These are phyloP conservation scores for Peronospora farinosa DNA, from an alignment of 352 stramenopile genomes.

Conservation along the genomic window DNA sequence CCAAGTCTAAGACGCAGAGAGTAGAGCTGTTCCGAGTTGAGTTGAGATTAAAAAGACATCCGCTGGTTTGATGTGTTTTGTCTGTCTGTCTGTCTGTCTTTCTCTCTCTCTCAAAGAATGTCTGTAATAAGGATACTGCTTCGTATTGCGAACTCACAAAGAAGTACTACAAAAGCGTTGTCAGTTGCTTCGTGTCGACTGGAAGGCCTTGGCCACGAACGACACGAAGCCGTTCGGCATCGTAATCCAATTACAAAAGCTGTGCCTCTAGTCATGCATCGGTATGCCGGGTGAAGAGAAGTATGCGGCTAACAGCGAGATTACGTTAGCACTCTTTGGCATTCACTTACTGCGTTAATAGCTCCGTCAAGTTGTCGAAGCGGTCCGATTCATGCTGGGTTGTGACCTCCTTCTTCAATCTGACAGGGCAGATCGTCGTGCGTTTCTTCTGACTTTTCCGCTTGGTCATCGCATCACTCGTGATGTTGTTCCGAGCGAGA, in stretches of 20 bases:
- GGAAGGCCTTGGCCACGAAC: slow-evolving; percentile 51
- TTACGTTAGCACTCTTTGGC: slow-evolving; percentile 14
- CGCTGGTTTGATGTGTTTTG: background rate
- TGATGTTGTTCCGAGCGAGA: slow-evolving; percentile 32
- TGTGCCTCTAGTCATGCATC: slow-evolving; percentile 8
- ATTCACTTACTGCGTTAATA: slow-evolving; percentile 41
- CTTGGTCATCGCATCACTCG: slow-evolving; percentile 21
- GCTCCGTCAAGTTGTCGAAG: slow-evolving; percentile 56
- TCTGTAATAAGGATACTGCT: slow-evolving; percentile 2
- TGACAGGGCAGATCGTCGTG: slow-evolving; percentile 34
- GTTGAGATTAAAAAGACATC: background rate
- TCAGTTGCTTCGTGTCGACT: slow-evolving; percentile 53
- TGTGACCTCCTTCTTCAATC: slow-evolving; percentile 19
- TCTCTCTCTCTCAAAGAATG: background rate
- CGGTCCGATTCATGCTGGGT: slow-evolving; percentile 23
- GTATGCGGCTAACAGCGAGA: slow-evolving; percentile 13
- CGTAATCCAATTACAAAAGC: slow-evolving; percentile 17
- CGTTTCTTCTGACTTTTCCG: slow-evolving; percentile 34
- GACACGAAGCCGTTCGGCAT: slow-evolving; percentile 31
- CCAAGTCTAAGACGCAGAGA: slow-evolving; percentile 1
- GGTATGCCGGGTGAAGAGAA: slow-evolving; percentile 11
- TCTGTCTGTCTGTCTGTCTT: background rate
- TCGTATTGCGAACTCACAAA: slow-evolving; percentile 26
- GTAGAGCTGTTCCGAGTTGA: background rate
- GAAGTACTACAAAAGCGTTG: slow-evolving; percentile 20